These are phyloP conservation scores for Phytophthora multivora DNA, from an alignment of 352 stramenopile species.

Conservation along the genomic window DNA sequence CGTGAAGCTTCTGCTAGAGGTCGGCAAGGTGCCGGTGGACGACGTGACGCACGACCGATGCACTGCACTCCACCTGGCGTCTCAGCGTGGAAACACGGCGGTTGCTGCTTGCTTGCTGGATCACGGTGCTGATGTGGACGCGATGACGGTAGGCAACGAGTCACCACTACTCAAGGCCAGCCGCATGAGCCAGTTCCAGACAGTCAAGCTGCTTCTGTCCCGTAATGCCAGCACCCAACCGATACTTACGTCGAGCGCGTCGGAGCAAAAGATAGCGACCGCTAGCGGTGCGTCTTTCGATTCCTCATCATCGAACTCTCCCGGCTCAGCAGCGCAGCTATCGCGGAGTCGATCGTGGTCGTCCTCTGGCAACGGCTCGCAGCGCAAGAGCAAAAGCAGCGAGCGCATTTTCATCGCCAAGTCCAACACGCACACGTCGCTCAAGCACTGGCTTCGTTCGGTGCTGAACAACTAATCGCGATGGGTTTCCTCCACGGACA, in stretches of 20 bases:
- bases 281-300: conserved; percentile 31
- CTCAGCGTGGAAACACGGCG: conserved; percentile 75
- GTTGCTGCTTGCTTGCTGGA: conserved; percentile 71
- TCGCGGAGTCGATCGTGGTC: conserved; percentile 38
- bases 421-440: conserved; percentile 72
- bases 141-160: conserved; percentile 63
- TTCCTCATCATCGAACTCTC: conserved; percentile 23
- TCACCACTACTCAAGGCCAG: conserved; percentile 80
- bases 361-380: conserved; percentile 18
- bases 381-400: conserved; percentile 38
- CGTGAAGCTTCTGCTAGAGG: conserved; percentile 61
- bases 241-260: conserved; percentile 22
- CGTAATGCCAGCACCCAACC: conserved; percentile 47
- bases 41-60: conserved; percentile 58
- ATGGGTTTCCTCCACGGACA: conserved; percentile 12
- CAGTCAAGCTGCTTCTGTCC: conserved; percentile 71
- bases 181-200: conserved; percentile 82
- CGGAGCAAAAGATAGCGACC: conserved; percentile 30
- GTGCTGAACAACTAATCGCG: conserved; percentile 56
- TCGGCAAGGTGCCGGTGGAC: conserved; percentile 57
- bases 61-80: conserved; percentile 79
- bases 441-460: conserved; percentile 73
- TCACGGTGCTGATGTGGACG: conserved; percentile 72
- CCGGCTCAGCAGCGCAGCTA: conserved; percentile 17
- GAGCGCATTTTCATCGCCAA: conserved; percentile 67